Percentiles rank a stretch among this genome's conserved stretches.
Evolutionary conservation across 345 rosid genomes (phyloP).

Genomic region (Firmiana major): DNA sequence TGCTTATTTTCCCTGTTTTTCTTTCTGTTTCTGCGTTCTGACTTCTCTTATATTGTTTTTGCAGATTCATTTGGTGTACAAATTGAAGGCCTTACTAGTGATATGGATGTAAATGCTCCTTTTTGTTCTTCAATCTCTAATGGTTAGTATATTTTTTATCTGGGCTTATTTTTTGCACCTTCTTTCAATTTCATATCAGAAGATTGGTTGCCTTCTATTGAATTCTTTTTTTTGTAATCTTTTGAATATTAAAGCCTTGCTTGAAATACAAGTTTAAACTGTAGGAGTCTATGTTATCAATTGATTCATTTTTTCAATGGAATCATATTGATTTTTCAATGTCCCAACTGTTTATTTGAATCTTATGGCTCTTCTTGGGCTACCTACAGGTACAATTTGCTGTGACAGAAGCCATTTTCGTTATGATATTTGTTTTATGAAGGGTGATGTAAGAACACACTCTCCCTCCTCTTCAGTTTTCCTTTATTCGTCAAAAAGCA

Average conservation of each 20-base stretch:
- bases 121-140: constrained; percentile 49
- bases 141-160: constrained; percentile 38
- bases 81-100: constrained; percentile 29
- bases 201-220: neutral
- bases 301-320: neutral
- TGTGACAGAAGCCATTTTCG: constrained; percentile 60
- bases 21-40: neutral
- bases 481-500: constrained; percentile 33
- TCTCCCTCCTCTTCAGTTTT: constrained; percentile 48
- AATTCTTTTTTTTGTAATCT: neutral
- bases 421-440: constrained; percentile 56
- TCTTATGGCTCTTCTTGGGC: constrained; percentile 2
- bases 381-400: constrained; percentile 58
- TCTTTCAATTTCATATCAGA: neutral
- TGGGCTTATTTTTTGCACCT: neutral
- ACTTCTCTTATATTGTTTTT: constrained; percentile 16
- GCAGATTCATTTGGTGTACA: constrained; percentile 54
- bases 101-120: constrained; percentile 29
- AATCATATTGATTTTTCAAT: neutral
- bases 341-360: neutral
- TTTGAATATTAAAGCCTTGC: neutral
- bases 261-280: neutral
- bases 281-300: neutral
- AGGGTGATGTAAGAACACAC: constrained; percentile 57
- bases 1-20: neutral